Evolutionary conservation across 176 grass and related monocot genomes (phyloP).

Genomic region (Leersia perrieri): DNA sequence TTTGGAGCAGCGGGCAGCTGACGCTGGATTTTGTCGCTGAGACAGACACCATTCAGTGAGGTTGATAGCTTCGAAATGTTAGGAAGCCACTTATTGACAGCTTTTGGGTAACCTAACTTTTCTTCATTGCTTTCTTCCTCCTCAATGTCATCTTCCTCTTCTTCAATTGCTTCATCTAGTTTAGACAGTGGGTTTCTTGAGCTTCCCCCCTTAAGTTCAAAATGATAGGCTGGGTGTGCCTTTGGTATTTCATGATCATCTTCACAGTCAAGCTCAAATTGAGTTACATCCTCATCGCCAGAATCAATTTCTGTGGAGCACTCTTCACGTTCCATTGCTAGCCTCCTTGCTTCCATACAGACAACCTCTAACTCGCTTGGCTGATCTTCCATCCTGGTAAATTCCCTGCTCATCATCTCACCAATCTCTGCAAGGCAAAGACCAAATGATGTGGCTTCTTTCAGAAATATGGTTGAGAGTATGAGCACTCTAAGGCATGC

Average conservation of each 20-base stretch:
- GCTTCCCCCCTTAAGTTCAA: conserved; percentile 47
- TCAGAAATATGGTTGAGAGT: conserved; percentile 85
- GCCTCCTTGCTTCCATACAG: conserved; percentile 75
- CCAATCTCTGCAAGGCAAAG: conserved; percentile 85
- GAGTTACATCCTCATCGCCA: conserved; percentile 50
- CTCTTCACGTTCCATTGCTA: conserved; percentile 57
- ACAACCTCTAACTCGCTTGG: conserved; percentile 84
- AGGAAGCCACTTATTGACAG: conserved; percentile 45
- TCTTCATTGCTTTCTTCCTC: conserved; percentile 51
- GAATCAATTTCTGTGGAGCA: conserved; percentile 46
- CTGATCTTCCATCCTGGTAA: conserved; percentile 59
- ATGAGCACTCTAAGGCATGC: conserved; percentile 82
- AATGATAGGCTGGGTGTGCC: conserved; percentile 27
- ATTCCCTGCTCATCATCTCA: conserved; percentile 92
- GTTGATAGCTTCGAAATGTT: conserved; percentile 68
- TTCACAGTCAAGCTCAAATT: conserved; percentile 78
- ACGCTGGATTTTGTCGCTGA: conserved; percentile 55
- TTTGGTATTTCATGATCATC: conserved; percentile 41
- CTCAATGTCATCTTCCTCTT: conserved; percentile 56
- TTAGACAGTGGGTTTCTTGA: conserved; percentile 56
- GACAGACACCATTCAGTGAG: conserved; percentile 55
- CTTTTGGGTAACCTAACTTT: conserved; percentile 33
- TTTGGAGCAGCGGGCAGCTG: conserved; percentile 34
- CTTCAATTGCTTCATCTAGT: conserved; percentile 58
- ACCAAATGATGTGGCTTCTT: conserved; percentile 74